Percentiles rank a stretch among this genome's conserved stretches.
These are phyloP conservation scores for Saturnispora hagleri DNA, from an alignment of 805 yeast genomes.

Conservation along the genomic window DNA sequence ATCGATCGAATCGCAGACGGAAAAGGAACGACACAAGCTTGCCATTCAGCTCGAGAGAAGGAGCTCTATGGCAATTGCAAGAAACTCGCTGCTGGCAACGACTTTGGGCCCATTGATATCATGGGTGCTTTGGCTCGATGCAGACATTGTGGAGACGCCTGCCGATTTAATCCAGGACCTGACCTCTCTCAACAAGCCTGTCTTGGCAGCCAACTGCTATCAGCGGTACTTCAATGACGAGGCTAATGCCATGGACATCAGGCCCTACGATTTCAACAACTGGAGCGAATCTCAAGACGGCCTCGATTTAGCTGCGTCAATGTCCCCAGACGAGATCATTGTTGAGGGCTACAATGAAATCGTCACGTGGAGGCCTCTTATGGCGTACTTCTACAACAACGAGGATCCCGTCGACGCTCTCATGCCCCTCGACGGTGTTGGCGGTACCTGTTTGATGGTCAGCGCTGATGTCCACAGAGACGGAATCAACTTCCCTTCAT, in stretches of 20 bases:
- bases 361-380: constrained; percentile 88
- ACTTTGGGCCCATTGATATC: constrained; percentile 82
- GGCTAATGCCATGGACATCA: constrained; percentile 44
- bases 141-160: constrained; percentile 90
- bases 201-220: constrained; percentile 86
- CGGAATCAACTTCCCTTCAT: constrained; percentile 99
- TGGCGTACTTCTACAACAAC: constrained; percentile 79
- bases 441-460: constrained; percentile 93
- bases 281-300: constrained; percentile 90
- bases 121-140: constrained; percentile 96
- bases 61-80: constrained; percentile 83
- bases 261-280: constrained; percentile 94
- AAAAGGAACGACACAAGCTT: constrained; percentile 86
- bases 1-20: constrained; percentile 62
- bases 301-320: constrained; percentile 53
- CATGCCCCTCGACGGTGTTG: constrained; percentile 91
- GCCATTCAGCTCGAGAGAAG: constrained; percentile 83
- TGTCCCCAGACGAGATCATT: constrained; percentile 84
- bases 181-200: constrained; percentile 76
- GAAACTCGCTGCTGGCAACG: constrained; percentile 85
- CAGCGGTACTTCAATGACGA: constrained; percentile 65
- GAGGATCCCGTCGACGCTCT: constrained; percentile 52
- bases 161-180: constrained; percentile 75
- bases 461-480: constrained; percentile 97
- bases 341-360: constrained; percentile 92